A percentile compares a stretch with the other conserved stretches of the same genome.
phyloP scores from a whole-genome alignment of 2,329 filamentous ascomycete genomes.

The Fusarium armeniacum region DNA sequence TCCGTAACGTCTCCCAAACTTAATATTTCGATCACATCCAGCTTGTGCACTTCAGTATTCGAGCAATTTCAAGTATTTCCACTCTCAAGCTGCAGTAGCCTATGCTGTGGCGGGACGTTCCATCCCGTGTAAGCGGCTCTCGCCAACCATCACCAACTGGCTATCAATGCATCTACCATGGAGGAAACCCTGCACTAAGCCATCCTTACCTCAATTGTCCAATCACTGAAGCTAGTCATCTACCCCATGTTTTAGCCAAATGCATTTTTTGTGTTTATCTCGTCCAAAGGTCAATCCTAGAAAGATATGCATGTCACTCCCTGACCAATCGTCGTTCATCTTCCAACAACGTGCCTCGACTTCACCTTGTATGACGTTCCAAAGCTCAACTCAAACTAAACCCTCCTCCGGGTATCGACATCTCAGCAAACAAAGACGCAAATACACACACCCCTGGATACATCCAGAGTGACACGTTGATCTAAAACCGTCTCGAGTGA shows the following conservation, averaged over 20 bases:
- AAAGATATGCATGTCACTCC: conserved; percentile 36
- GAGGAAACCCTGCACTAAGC: conserved; percentile 4
- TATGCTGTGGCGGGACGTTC: conserved; percentile 39
- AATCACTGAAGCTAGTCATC: conserved; percentile 28
- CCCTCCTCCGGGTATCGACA: conserved; percentile 14
- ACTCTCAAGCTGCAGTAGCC: conserved; percentile 13
- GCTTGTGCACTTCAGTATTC: not conserved
- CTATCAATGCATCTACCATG: conserved; percentile 29
- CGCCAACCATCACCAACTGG: conserved; percentile 9
- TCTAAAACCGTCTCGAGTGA: conserved; percentile 26
- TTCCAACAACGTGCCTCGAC: conserved; percentile 47
- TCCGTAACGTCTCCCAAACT: not conserved
- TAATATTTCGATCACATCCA: conserved; percentile 6
- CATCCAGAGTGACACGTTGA: conserved; percentile 13
- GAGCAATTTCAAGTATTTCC: not conserved
- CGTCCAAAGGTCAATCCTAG: conserved; percentile 5
- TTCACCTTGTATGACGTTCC: conserved; percentile 35
- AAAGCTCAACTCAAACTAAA: conserved; percentile 27
- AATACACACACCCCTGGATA: conserved; percentile 12
- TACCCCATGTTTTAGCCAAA: conserved; percentile 50
- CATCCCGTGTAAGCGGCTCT: conserved; percentile 37
- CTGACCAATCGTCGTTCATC: conserved; percentile 42
- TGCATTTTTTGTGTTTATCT: conserved; percentile 32
- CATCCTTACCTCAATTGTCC: conserved; percentile 38
- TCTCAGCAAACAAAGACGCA: conserved; percentile 2